Conservation (phyloP, 257 asterid species). For the Nyctanthes arbortristis region DNA sequence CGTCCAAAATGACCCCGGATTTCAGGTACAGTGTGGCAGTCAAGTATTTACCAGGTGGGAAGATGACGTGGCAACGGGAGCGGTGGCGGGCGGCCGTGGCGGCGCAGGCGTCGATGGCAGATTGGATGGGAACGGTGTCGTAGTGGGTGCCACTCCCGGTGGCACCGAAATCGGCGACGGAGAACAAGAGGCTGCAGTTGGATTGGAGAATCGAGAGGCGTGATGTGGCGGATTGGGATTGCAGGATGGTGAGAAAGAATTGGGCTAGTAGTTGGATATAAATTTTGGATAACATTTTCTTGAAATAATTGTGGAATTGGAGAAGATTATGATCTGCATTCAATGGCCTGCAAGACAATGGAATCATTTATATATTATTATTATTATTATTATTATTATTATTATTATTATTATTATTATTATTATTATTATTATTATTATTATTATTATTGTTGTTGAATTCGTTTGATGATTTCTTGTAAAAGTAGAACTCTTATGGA, state of each 20-base stretch:
- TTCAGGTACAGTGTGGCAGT: slow-evolving; percentile 68
- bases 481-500: no score
- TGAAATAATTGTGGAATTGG: background rate
- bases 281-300: background rate
- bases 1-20: slow-evolving; percentile 64
- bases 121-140: slow-evolving; percentile 78
- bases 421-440: no score
- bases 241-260: slow-evolving; percentile 32
- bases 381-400: no score
- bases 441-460: no score
- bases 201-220: slow-evolving; percentile 44
- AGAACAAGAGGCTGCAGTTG: slow-evolving; percentile 47
- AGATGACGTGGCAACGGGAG: slow-evolving; percentile 62
- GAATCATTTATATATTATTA: no score
- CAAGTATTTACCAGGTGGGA: slow-evolving; percentile 80
- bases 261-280: slow-evolving; percentile 24
- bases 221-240: slow-evolving; percentile 49
- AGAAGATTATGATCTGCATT: background rate
- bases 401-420: no score
- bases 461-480: no score
- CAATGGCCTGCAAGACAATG: no score
- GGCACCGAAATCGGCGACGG: slow-evolving; percentile 74
- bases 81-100: slow-evolving; percentile 25
- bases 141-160: slow-evolving; percentile 60
- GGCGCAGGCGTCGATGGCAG: slow-evolving; percentile 72